phyloP scores from a whole-genome alignment of 2,329 filamentous ascomycete genomes.

The Tolypocladium album region DNA sequence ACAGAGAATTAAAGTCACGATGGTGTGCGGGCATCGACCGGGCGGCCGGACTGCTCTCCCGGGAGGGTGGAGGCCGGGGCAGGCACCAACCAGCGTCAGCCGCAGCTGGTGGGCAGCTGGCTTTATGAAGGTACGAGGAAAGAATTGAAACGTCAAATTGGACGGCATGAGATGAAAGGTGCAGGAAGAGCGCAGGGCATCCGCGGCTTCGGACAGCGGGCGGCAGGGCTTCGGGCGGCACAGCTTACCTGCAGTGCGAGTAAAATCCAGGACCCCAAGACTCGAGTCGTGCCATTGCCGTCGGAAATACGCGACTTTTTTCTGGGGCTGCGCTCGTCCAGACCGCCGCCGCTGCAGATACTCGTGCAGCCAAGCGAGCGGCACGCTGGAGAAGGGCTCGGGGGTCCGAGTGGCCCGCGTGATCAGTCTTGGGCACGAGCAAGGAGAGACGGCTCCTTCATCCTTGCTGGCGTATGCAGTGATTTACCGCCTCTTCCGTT shows the following conservation, averaged over 20 bases:
- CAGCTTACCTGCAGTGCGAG: not conserved
- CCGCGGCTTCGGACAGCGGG: too few species aligned
- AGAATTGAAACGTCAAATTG: too few species aligned
- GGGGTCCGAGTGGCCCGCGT: not conserved
- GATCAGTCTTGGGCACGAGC: too few species aligned
- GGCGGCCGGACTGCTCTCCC: too few species aligned
- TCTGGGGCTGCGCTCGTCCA: not conserved
- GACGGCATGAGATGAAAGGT: too few species aligned
- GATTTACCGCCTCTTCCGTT: too few species aligned
- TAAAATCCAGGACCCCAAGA: too few species aligned
- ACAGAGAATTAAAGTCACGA: not conserved
- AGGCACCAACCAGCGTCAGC: not conserved
- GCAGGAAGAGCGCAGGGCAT: too few species aligned
- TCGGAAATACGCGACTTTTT: not conserved
- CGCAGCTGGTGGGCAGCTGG: not conserved
- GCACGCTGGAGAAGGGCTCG: not conserved
- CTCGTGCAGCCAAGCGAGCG: too few species aligned
- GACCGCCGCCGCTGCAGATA: not conserved
- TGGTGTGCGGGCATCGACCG: not conserved
- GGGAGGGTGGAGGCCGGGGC: not conserved
- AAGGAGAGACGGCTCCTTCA: not conserved
- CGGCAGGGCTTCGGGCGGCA: not conserved
- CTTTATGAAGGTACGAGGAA: too few species aligned
- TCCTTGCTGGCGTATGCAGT: not conserved
- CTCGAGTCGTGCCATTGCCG: too few species aligned